Evolutionary conservation across 2,329 filamentous ascomycete genomes (phyloP).

Genomic region (Aspergillus melleus): DNA sequence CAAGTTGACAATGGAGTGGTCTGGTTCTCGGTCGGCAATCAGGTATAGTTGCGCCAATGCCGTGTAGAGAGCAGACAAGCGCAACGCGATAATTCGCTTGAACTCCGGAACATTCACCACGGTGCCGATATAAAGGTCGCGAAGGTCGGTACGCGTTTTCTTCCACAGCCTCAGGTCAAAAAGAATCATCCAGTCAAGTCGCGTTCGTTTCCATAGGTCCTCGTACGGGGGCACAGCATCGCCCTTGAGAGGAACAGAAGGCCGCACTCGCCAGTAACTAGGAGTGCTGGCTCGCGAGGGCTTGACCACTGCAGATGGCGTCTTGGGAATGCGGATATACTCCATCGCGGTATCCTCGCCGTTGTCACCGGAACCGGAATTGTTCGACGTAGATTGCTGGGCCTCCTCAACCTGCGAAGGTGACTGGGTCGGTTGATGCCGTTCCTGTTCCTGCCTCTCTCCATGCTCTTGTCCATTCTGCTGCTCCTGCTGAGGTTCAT

Average conservation of each 20-base stretch:
- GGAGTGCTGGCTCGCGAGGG: slow-evolving; percentile 53
- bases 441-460: slow-evolving; percentile 27
- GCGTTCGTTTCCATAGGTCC: slow-evolving; percentile 83
- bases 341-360: slow-evolving; percentile 21
- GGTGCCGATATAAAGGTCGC: slow-evolving; percentile 93
- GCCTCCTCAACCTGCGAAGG: neutral
- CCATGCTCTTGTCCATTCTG: slow-evolving; percentile 2
- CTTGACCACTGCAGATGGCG: slow-evolving; percentile 59
- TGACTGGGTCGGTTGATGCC: slow-evolving; percentile 14
- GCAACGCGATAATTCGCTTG: slow-evolving; percentile 86
- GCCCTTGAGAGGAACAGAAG: slow-evolving; percentile 65
- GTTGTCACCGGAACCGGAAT: slow-evolving; percentile 14
- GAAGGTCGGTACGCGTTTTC: slow-evolving; percentile 82
- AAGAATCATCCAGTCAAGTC: slow-evolving; percentile 89
- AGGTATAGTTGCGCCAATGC: slow-evolving; percentile 90
- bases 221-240: slow-evolving; percentile 71
- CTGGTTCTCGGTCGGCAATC: slow-evolving; percentile 92
- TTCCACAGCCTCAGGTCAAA: slow-evolving; percentile 98
- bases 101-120: slow-evolving; percentile 95
- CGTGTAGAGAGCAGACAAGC: slow-evolving; percentile 95
- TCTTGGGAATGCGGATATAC: slow-evolving; percentile 72
- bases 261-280: slow-evolving; percentile 83
- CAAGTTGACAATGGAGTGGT: slow-evolving; percentile 97
- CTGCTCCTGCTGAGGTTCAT: slow-evolving; percentile 7
- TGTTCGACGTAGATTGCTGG: slow-evolving; percentile 11